Percentiles rank a stretch among this genome's conserved stretches.
phyloP scores from a whole-genome alignment of 805 yeast species.

The Candida michaelii region DNA sequence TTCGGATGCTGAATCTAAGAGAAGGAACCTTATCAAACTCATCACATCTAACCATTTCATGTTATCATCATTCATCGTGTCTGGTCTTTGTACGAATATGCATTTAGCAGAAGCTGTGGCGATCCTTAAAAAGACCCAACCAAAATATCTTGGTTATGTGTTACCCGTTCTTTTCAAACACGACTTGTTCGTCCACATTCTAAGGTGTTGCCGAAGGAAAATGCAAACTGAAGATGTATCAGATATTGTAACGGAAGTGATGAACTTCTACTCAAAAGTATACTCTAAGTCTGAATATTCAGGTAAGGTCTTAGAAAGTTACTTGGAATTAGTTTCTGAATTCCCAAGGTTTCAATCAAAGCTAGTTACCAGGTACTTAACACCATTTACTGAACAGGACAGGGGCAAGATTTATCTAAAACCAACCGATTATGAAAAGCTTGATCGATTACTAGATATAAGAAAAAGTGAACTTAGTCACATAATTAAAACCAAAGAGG shows the following conservation, averaged over 20 bases:
- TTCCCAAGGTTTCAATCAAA: slow-evolving; percentile 10
- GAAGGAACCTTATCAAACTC: slow-evolving; percentile 13
- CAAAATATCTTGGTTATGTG: slow-evolving; percentile 10
- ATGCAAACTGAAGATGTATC: background rate
- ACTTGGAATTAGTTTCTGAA: slow-evolving; percentile 8
- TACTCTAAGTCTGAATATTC: slow-evolving; percentile 1
- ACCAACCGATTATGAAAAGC: slow-evolving; percentile 8
- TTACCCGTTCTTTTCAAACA: slow-evolving; percentile 14
- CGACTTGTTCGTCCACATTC: slow-evolving; percentile 14
- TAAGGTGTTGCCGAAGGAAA: slow-evolving; percentile 13
- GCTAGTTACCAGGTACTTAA: slow-evolving; percentile 3
- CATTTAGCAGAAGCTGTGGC: slow-evolving; percentile 26
- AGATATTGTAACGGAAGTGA: slow-evolving; percentile 8
- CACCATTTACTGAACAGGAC: background rate
- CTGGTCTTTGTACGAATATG: slow-evolving; percentile 26
- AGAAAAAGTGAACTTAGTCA: background rate
- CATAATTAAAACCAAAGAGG: slow-evolving; percentile 1
- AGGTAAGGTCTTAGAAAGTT: slow-evolving; percentile 8
- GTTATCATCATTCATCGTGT: slow-evolving; percentile 26
- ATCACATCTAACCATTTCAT: slow-evolving; percentile 25
- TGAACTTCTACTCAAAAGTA: slow-evolving; percentile 12
- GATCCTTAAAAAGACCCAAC: slow-evolving; percentile 21
- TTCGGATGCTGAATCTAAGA: slow-evolving; percentile 8
- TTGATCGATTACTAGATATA: slow-evolving; percentile 7
- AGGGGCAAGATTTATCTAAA: slow-evolving; percentile 6